Base-by-base conservation (phyloP, 352 stramenopile species). In the Phytopythium delawarense region DNA sequence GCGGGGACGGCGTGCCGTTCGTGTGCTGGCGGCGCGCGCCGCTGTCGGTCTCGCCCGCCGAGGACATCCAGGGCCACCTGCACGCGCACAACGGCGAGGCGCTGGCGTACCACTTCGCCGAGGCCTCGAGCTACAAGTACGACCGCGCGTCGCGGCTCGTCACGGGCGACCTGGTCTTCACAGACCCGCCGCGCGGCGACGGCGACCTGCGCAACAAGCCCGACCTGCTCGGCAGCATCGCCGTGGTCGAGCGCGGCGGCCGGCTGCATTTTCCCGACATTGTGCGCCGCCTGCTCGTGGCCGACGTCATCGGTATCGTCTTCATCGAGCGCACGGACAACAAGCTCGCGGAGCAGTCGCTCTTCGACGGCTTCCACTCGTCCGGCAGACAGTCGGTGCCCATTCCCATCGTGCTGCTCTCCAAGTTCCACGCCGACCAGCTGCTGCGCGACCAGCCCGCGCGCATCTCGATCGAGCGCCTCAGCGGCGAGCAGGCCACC, bases 351-450 rank as follows among this genome's bases (percentile, higher is more conserved):
- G 87, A 76, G 46, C 81, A 91, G 46, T 87, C 81, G 60, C 76
- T 95, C 9, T 95, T 95, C 61, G 86, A 95, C 59, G 86, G 86
- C 50, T 95, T 93, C 62, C 86, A 95, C 70, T 95, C 86, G 58
- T 95, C 86, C 1, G 86, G 86, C 13, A 71, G 86, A 18, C 86
- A 95, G 57, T 64, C 66, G 0, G 83, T 93, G 25, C 71, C 78
- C 2, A 86, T 95, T 49, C 86, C 84, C 0, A 91, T 95, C 62
- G 75, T 95, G 52, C 64, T 92, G 62, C 65, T 95, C 34, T 87
- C 82, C 28, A 89, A 88, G 63, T 81, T 81, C 54, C 86, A 95
- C 55, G 84, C 84, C 7, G 82, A 95, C 57, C 79, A 89, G 61
- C 58, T 95, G 23, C 50, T 92, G 2, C 57, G 56, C 0, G 78